phyloP scores from a whole-genome alignment of 164 flowering plant genomes.

The Houttuynia cordata region DNA sequence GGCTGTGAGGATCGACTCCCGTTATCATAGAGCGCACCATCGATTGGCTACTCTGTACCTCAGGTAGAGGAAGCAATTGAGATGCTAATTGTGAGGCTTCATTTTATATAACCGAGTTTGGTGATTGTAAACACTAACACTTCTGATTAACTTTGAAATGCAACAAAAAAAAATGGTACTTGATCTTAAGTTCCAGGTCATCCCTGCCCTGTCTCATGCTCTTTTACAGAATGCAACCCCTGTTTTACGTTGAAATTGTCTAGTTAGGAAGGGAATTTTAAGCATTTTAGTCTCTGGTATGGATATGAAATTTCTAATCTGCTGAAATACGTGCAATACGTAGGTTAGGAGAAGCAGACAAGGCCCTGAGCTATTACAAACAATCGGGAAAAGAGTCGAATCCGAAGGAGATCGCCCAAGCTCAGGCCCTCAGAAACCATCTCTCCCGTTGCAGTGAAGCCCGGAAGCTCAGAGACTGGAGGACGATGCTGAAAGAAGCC shows the following conservation, averaged over 20 bases:
- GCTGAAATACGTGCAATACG: background rate
- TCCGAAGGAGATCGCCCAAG: constrained; percentile 23
- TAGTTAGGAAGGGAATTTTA: no score
- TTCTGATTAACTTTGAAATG: no score
- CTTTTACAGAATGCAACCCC: no score
- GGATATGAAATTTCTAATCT: background rate
- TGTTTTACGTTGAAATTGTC: no score
- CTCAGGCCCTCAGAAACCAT: constrained; percentile 31
- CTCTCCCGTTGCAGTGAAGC: constrained; percentile 39
- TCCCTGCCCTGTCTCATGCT: no score
- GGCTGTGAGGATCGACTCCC: constrained; percentile 60
- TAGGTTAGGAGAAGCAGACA: constrained; percentile 75
- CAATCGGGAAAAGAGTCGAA: constrained; percentile 30
- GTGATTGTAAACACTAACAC: no score
- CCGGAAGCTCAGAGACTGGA: constrained; percentile 42
- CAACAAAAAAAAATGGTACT: no score
- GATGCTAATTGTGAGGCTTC: no score
- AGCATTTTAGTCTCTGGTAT: no score
- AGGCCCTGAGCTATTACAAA: constrained; percentile 47
- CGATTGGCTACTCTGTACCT: constrained; percentile 58
- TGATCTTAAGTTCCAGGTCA: no score
- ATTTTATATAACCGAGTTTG: no score
- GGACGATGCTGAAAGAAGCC: constrained; percentile 37
- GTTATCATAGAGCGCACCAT: constrained; percentile 59
- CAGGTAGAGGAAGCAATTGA: constrained; percentile 30